phyloP scores from a whole-genome alignment of 805 yeast genomes.

The Trichomonascus vanleenenianus region DNA sequence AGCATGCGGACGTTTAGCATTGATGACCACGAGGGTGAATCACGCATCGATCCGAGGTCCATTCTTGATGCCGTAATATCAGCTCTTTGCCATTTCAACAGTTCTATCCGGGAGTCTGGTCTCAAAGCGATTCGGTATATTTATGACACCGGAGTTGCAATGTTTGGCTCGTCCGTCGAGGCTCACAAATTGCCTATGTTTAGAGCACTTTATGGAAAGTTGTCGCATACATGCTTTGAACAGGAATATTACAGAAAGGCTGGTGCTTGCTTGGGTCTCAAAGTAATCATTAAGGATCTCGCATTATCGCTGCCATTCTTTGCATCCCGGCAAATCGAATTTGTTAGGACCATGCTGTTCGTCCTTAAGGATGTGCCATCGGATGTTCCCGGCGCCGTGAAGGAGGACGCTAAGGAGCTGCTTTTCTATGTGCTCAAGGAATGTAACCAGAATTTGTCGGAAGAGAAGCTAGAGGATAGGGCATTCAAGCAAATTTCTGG shows the following conservation, averaged over 20 bases:
- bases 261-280: constrained; percentile 83
- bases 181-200: constrained; percentile 69
- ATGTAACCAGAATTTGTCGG: constrained; percentile 57
- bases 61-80: constrained; percentile 67
- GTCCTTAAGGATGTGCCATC: constrained; percentile 84
- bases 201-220: constrained; percentile 66
- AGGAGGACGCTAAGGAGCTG: constrained; percentile 61
- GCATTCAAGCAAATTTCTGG: constrained; percentile 77
- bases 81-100: constrained; percentile 72
- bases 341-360: constrained; percentile 79
- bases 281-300: constrained; percentile 61
- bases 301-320: constrained; percentile 67
- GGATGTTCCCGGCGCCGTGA: constrained; percentile 77
- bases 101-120: constrained; percentile 65
- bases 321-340: constrained; percentile 69
- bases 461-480: constrained; percentile 57
- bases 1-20: constrained; percentile 63
- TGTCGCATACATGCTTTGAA: constrained; percentile 87
- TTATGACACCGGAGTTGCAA: constrained; percentile 48
- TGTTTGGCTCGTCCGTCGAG: constrained; percentile 62
- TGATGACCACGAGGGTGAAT: constrained; percentile 70
- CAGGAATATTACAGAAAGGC: constrained; percentile 78
- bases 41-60: constrained; percentile 58
- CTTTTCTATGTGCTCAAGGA: constrained; percentile 54
- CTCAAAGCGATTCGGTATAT: constrained; percentile 55